phyloP scores from a whole-genome alignment of 2,329 filamentous ascomycete genomes.

The Anthostomella pinea region DNA sequence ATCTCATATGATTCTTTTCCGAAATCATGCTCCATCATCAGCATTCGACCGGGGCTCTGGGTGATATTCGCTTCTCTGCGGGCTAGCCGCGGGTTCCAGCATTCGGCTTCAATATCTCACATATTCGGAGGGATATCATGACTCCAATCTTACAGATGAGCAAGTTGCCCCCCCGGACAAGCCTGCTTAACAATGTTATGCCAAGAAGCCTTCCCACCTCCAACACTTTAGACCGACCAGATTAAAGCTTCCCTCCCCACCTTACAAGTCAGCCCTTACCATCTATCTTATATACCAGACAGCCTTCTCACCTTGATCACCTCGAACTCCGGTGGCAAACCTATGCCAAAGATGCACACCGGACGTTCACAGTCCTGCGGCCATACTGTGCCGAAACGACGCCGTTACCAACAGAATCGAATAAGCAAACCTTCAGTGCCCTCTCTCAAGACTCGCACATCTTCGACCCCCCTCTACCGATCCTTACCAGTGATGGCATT shows the following conservation, averaged over 20 bases:
- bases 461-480: constrained; percentile 14
- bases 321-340: constrained; percentile 12
- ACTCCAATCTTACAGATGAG: constrained; percentile 17
- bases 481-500: constrained; percentile 22
- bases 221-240: constrained; percentile 8
- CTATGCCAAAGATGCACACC: constrained; percentile 22
- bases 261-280: too few species aligned
- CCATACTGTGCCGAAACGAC: constrained; percentile 21
- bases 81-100: constrained; percentile 20
- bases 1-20: constrained; percentile 19
- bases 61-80: constrained; percentile 22
- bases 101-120: constrained; percentile 21
- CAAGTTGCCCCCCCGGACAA: constrained; percentile 16
- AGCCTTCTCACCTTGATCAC: constrained; percentile 6
- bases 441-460: constrained; percentile 15
- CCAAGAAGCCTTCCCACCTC: constrained; percentile 6
- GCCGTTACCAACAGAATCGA: constrained; percentile 17
- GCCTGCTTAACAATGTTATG: constrained; percentile 17
- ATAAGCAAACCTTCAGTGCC: constrained; percentile 16
- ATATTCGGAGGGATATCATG: constrained; percentile 20
- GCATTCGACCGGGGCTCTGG: constrained; percentile 16
- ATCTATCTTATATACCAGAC: constrained; percentile 15
- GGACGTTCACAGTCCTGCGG: constrained; percentile 21
- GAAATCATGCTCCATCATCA: constrained; percentile 18
- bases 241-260: constrained; percentile 5